Conservation (phyloP, 73 alveolate species). For the Paraurostyla sp. region DNA sequence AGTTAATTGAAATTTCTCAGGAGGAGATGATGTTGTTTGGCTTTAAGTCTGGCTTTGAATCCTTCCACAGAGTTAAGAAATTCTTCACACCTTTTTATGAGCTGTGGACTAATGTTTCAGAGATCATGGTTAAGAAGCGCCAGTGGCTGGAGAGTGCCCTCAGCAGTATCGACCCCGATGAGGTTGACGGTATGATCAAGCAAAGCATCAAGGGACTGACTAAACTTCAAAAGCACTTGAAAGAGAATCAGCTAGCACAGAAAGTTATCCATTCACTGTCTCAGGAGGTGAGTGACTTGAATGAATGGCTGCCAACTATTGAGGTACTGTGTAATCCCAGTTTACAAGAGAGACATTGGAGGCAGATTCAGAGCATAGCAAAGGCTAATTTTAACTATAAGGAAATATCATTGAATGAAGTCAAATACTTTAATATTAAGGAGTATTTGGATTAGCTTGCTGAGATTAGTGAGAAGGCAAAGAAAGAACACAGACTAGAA, state of each 20-base stretch:
- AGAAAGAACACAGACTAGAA: slow-evolving; percentile 87
- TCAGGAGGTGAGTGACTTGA: slow-evolving; percentile 63
- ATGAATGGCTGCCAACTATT: slow-evolving; percentile 73
- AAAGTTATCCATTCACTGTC: slow-evolving; percentile 54
- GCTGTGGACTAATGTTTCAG: slow-evolving; percentile 84
- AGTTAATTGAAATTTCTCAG: slow-evolving; percentile 40
- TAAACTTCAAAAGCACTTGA: slow-evolving; percentile 57
- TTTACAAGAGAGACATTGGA: slow-evolving; percentile 67
- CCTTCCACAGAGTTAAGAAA: slow-evolving; percentile 52
- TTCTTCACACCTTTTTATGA: slow-evolving; percentile 84
- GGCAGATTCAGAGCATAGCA: slow-evolving; percentile 71
- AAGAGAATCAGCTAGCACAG: slow-evolving; percentile 44
- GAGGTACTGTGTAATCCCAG: slow-evolving; percentile 73
- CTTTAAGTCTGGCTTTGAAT: slow-evolving; percentile 60
- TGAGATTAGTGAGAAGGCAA: slow-evolving; percentile 88
- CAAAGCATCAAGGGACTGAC: slow-evolving; percentile 12
- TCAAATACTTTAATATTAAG: slow-evolving; percentile 70
- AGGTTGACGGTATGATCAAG: slow-evolving; percentile 56
- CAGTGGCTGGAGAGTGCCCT: slow-evolving; percentile 74
- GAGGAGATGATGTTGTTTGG: slow-evolving; percentile 70
- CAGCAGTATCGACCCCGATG: slow-evolving; percentile 54
- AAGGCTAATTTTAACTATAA: slow-evolving; percentile 59
- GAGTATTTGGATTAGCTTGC: slow-evolving; percentile 72
- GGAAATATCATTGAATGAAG: slow-evolving; percentile 24
- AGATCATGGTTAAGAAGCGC: slow-evolving; percentile 72